Base-by-base conservation (phyloP, 148 eudicot species). In the Heliamphora exappendiculata region DNA sequence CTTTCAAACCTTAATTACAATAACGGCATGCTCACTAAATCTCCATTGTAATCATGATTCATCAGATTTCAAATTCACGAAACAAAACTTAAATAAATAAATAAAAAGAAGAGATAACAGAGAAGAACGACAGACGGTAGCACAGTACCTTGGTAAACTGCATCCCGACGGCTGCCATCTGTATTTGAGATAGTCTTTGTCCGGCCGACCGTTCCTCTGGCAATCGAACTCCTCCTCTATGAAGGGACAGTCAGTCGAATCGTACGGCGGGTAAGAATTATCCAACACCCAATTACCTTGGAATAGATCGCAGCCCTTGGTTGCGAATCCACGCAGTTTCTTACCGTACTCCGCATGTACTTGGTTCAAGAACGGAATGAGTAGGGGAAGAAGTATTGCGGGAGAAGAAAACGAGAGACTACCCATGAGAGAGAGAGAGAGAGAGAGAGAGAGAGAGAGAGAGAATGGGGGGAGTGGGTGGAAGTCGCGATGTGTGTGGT, bases 111-210 rank as follows among this genome's bases (percentile, higher is more conserved):
- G 22, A 24, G 14, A 55, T 57, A 3, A 12, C 39, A 44, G 16
- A 1, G 5, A 58, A 20, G 45, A 9, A 9, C 44, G 65, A 29
- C 16, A 31, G 6, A 13, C n/a, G 2, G 24, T 22, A 19, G 20
- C 5, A 26, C 50, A 12, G 19, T 74, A 90, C 92, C 88, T 91
- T 42, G 86, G 83, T n/a, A 87, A 67, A 9, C 31, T 12, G 75
- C 96, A 87, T 2, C 78, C 75, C 57, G 75, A 69, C 72, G 92
- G 92, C 76, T 86, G 86, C 95, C 95, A 88, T 58, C 74, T 67
- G 73, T 82, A 91, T 39, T 84, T 83, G 67, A 81, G 87, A 64
- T 88, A 91, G 6, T 67, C 47, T 66, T 36, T 72, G 57, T 91
- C 95, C 2, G 82, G 81, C 3, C 92, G 84, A 2, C 92, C 91